Conservation (phyloP, 31 red algal genomes). For the Asparagopsis taxiformis region DNA sequence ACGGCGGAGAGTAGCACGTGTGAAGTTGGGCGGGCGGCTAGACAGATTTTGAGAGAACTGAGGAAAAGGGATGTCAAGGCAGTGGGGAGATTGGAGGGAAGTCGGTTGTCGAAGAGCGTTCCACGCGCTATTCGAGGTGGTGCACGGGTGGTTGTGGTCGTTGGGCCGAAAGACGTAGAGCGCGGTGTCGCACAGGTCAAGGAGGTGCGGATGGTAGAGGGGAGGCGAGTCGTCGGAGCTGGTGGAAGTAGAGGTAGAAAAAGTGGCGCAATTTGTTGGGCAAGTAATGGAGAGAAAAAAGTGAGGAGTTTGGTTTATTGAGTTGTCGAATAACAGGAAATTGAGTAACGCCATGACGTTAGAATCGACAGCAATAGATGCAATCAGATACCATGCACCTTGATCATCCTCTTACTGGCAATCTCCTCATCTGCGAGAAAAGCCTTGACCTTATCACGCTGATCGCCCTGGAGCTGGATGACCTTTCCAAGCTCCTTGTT, state of each 20-base stretch:
- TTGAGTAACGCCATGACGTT: background rate
- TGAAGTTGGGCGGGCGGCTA: conserved; percentile 23
- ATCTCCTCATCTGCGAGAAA: conserved; percentile 96
- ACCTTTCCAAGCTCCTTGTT: conserved; percentile 92
- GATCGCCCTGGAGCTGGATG: conserved; percentile 99
- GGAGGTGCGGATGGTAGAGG: conserved; percentile 8
- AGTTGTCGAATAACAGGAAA: background rate
- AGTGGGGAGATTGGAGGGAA: conserved; percentile 25
- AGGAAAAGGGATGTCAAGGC: conserved; percentile 18
- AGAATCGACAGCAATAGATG: background rate
- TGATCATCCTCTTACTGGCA: conserved; percentile 92
- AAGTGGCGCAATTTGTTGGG: conserved; percentile 24
- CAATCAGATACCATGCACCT: conserved; percentile 95
- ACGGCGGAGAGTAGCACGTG: background rate
- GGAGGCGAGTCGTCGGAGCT: conserved; percentile 2
- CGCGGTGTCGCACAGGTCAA: conserved; percentile 24
- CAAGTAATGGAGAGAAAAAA: background rate
- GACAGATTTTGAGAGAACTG: conserved; percentile 25
- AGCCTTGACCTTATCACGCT: conserved; percentile 92
- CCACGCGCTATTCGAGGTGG: conserved; percentile 26
- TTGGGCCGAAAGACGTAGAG: conserved; percentile 48
- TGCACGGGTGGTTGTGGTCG: conserved; percentile 21
- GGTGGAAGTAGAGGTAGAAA: conserved; percentile 2
- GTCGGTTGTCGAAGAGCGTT: conserved; percentile 33
- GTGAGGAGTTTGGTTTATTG: background rate